Percentiles rank a stretch among this genome's conserved stretches.
Evolutionary conservation across 176 grass and related monocot genomes (phyloP).

Genomic region (Eleusine coracana): DNA sequence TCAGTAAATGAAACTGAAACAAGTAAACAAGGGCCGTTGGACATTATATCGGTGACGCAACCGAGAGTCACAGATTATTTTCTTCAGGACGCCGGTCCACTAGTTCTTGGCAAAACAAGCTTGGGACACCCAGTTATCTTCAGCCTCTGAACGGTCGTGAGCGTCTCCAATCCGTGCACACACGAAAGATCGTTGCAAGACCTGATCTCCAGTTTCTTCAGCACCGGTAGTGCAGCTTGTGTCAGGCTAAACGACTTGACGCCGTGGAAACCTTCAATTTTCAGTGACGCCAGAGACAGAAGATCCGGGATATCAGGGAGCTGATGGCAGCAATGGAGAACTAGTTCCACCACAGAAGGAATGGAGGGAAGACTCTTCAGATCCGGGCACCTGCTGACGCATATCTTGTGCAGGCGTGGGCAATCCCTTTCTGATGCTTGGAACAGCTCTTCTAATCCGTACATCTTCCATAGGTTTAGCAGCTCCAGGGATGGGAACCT

Average conservation of each 20-base stretch:
- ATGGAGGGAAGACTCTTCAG: slow-evolving; percentile 25
- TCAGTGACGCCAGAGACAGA: slow-evolving; percentile 10
- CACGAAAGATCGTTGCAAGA: slow-evolving; percentile 33
- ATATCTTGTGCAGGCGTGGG: slow-evolving; percentile 38
- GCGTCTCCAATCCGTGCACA: slow-evolving; percentile 18
- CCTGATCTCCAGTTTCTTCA: slow-evolving; percentile 41
- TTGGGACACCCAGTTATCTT: slow-evolving; percentile 39
- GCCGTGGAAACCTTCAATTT: slow-evolving; percentile 30
- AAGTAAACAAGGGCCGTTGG: not conserved
- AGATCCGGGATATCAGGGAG: slow-evolving; percentile 36
- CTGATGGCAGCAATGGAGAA: slow-evolving; percentile 32
- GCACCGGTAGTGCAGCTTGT: not conserved
- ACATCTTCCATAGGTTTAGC: slow-evolving; percentile 44
- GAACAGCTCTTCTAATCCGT: slow-evolving; percentile 40
- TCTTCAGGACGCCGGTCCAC: not conserved
- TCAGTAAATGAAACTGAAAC: not conserved
- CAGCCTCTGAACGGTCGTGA: slow-evolving; percentile 26
- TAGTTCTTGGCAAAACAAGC: slow-evolving; percentile 14
- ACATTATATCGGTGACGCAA: no score
- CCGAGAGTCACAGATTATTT: no score
- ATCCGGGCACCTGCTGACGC: slow-evolving; percentile 29
- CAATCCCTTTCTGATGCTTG: slow-evolving; percentile 17
- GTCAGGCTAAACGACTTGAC: slow-evolving; percentile 9
- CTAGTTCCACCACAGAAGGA: slow-evolving; percentile 24
- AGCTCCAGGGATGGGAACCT: slow-evolving; percentile 40